phyloP scores from a whole-genome alignment of 148 eudicot species.

The Tetragonia tetragonoides region DNA sequence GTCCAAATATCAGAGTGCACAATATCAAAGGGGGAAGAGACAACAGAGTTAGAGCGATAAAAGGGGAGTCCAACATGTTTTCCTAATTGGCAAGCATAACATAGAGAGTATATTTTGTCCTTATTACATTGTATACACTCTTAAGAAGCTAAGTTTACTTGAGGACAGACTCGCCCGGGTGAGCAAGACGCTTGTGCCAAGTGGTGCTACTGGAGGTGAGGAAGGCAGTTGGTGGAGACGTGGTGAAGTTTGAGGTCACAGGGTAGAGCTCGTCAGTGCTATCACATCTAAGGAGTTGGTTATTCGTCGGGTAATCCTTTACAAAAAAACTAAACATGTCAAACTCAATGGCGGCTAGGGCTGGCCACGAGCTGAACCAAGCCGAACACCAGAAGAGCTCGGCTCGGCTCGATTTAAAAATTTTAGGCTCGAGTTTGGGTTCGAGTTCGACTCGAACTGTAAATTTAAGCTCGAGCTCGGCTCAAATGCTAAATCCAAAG shows the following conservation, averaged over 20 bases:
- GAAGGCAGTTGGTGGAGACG: neutral
- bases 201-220: neutral
- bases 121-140: neutral
- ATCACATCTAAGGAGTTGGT: neutral
- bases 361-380: too few relatives aligned
- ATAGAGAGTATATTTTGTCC: neutral
- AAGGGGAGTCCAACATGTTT: neutral
- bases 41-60: neutral
- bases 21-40: neutral
- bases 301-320: neutral
- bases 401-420: too few relatives aligned
- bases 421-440: too few relatives aligned
- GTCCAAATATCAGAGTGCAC: neutral
- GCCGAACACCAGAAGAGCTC: too few relatives aligned
- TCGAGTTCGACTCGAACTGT: too few relatives aligned
- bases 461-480: too few relatives aligned
- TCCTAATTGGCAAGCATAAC: neutral
- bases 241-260: neutral
- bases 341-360: too few relatives aligned
- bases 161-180: neutral
- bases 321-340: neutral
- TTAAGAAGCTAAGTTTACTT: too few relatives aligned
- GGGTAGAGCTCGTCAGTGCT: neutral
- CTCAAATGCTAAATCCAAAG: too few relatives aligned
- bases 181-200: neutral